These are phyloP conservation scores for Loxodes magnus DNA, from an alignment of 73 alveolate genomes.

Conservation along the genomic window DNA sequence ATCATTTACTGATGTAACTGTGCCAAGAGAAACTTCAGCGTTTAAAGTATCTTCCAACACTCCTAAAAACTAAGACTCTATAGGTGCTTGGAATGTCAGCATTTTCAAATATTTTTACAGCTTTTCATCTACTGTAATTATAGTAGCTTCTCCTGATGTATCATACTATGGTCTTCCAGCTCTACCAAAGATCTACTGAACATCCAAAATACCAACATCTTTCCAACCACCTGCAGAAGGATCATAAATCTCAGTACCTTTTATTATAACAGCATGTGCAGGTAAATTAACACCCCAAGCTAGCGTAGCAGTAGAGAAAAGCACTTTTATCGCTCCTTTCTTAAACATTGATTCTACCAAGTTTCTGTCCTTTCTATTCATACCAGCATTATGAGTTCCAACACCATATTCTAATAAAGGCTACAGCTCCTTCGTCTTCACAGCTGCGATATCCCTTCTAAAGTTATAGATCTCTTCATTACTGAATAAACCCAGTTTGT, in stretches of 20 bases:
- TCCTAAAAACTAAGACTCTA: conserved; percentile 24
- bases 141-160: conserved; percentile 60
- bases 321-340: conserved; percentile 83
- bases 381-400: conserved; percentile 98
- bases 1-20: conserved; percentile 74
- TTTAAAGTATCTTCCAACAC: conserved; percentile 42
- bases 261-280: conserved; percentile 94
- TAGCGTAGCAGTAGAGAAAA: conserved; percentile 91
- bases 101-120: conserved; percentile 15
- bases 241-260: conserved; percentile 93
- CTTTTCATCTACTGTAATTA: conserved; percentile 29
- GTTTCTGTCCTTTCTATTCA: conserved; percentile 84
- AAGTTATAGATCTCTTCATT: conserved; percentile 42
- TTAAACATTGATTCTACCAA: conserved; percentile 78
- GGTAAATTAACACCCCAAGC: conserved; percentile 99
- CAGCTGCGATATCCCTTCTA: conserved; percentile 46
- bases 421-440: conserved; percentile 28
- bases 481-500: conserved; percentile 65
- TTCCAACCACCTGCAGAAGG: conserved; percentile 75
- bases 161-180: conserved; percentile 99
- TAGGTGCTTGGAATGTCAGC: conserved; percentile 30
- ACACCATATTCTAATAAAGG: conserved; percentile 80
- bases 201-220: conserved; percentile 97
- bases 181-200: conserved; percentile 95
- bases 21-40: conserved; percentile 57